Evolutionary conservation across 768 basidiomycete species (phyloP), one percentile per base, ranked within the genome.

Genomic region (Leccinum subgranulosum): DNA sequence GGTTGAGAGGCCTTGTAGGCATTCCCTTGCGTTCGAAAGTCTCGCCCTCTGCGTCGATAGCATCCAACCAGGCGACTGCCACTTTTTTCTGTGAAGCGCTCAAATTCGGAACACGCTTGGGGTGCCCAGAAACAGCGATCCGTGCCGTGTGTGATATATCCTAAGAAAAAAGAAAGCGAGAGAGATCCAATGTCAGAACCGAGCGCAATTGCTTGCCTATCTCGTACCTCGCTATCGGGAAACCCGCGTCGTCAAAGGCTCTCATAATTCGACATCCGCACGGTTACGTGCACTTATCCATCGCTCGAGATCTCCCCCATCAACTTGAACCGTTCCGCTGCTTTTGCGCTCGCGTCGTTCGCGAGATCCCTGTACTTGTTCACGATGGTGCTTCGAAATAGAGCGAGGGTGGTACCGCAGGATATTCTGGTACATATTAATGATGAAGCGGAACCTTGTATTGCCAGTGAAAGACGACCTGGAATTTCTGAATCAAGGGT

Each of bases 201-300:
- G 29, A 10, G 11, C 11, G 11, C 11, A 11, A 0, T 31, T 11
- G 29, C 10, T 31, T 11, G 29, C 31, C 31, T 31, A 92, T 86
- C 61, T 79, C 74, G 65, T 91, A 92, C 55, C 89, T 77, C 56
- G 87, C 67, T 1, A 88, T 78, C 0, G 88, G 87, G 66, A 85
- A 90, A 1, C 76, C 79, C 1, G 75, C 78, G 6, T 72, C 68
- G 14, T 77, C 68, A 63, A 90, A 70, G 63, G 91, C n/a, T n/a
- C n/a, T n/a, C n/a, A n/a, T n/a, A n/a, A n/a, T n/a, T n/a, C n/a
- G n/a, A n/a, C n/a, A n/a, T 56, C 41, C 87, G 74, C 41, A 84
- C 79, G 0, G 88, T 88, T 1, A 90, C 67, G 67, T 91, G 78
- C 8, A 91, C 88, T 66, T 88, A 86, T 17, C 77, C 82, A 33